These are phyloP conservation scores for Colletotrichum sansevieriae DNA, from an alignment of 2,329 filamentous ascomycete species.

Conservation along the genomic window DNA sequence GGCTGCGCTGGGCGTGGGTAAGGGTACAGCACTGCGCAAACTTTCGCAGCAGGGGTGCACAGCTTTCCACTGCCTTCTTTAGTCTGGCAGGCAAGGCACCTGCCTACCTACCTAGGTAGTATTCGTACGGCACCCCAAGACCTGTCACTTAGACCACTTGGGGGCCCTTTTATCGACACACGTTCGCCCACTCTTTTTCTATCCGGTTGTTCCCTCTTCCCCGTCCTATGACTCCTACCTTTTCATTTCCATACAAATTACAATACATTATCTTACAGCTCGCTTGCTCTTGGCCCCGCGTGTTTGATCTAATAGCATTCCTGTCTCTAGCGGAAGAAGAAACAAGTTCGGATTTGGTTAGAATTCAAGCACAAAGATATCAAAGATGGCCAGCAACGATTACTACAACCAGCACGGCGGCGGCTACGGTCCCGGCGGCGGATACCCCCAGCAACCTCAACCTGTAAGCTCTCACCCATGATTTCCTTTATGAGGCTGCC, in stretches of 20 bases:
- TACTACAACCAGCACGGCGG: slow-evolving; percentile 54
- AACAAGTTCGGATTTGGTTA: neutral
- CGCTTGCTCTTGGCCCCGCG: no score
- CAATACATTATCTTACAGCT: neutral
- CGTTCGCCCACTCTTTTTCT: slow-evolving; percentile 23
- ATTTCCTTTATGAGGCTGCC: neutral
- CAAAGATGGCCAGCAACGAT: slow-evolving; percentile 56
- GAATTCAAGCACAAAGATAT: neutral
- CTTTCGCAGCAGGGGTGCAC: slow-evolving; percentile 2
- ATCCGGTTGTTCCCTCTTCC: neutral
- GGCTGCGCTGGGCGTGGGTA: slow-evolving; percentile 24
- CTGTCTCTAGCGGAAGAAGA: neutral
- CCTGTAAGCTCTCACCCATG: slow-evolving; percentile 49
- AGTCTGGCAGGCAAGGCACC: neutral
- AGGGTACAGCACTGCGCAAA: slow-evolving; percentile 21
- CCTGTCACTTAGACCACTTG: slow-evolving; percentile 31
- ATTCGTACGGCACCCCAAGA: slow-evolving; percentile 14
- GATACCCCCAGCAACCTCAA: slow-evolving; percentile 56
- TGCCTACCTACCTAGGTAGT: no score
- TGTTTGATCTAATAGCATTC: slow-evolving; percentile 1
- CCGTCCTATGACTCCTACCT: slow-evolving; percentile 3
- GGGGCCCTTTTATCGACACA: slow-evolving; percentile 37
- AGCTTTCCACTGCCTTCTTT: slow-evolving; percentile 19
- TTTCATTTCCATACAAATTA: slow-evolving; percentile 19
- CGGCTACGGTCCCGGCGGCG: slow-evolving; percentile 42